phyloP scores from a whole-genome alignment of 2,329 filamentous ascomycete species.

The Stachybotrys echinatus region DNA sequence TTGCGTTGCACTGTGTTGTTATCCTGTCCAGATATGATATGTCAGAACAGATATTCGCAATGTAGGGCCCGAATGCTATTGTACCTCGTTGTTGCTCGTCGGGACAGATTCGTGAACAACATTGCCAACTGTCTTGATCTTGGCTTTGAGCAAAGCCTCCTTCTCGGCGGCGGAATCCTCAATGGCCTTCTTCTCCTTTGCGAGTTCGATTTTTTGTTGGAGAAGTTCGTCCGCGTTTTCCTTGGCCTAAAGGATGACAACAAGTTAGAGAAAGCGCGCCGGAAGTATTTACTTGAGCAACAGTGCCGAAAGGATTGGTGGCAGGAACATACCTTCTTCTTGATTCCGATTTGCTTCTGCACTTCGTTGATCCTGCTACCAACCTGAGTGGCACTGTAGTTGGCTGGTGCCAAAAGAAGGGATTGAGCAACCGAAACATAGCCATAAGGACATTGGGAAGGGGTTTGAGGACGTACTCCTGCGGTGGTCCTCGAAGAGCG shows the following conservation, averaged over 20 bases:
- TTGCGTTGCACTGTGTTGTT: slow-evolving; percentile 72
- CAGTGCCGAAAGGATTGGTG: no score
- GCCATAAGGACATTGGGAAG: background rate
- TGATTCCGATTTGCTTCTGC: slow-evolving; percentile 83
- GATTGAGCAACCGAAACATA: no score
- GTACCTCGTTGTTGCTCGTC: slow-evolving; percentile 72
- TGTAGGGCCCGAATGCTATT: slow-evolving; percentile 1
- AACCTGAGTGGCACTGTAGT: slow-evolving; percentile 75
- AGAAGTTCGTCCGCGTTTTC: slow-evolving; percentile 80
- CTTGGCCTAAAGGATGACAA: slow-evolving; percentile 55
- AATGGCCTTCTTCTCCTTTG: slow-evolving; percentile 76
- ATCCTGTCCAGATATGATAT: slow-evolving; percentile 40
- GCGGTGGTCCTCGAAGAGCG: slow-evolving; percentile 79
- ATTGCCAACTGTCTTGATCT: slow-evolving; percentile 71
- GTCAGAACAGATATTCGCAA: background rate
- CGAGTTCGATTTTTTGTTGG: slow-evolving; percentile 69
- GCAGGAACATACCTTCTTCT: slow-evolving; percentile 66
- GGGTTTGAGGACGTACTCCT: slow-evolving; percentile 46
- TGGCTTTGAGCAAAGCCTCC: slow-evolving; percentile 65
- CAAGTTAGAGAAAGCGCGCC: no score
- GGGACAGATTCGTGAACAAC: slow-evolving; percentile 81
- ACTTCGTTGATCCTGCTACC: slow-evolving; percentile 80
- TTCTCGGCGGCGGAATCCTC: slow-evolving; percentile 72
- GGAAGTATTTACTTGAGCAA: no score
- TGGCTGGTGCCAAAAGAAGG: slow-evolving; percentile 30